Evolutionary conservation across 2,329 filamentous ascomycete genomes (phyloP).

Genomic region (Nemania serpens): DNA sequence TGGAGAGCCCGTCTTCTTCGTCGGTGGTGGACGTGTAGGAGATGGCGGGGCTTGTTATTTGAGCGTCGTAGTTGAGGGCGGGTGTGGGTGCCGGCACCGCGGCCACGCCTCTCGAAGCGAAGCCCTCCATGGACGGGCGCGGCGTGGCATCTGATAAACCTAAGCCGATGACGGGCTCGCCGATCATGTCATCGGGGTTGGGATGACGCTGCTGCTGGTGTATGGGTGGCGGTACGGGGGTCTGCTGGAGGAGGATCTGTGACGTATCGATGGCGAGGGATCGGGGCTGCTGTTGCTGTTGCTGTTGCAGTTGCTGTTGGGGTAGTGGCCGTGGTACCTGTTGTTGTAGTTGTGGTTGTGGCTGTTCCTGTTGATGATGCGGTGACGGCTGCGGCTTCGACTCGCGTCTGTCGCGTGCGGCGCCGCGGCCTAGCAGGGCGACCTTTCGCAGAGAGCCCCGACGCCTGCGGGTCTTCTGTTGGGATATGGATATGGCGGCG

Average conservation of each 20-base stretch:
- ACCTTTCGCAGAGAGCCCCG: constrained; percentile 88
- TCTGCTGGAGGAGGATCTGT: constrained; percentile 18
- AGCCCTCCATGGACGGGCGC: constrained; percentile 53
- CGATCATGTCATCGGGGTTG: constrained; percentile 16
- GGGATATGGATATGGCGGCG: constrained; percentile 40
- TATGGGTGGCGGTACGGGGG: constrained; percentile 32
- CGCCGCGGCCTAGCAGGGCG: constrained; percentile 77
- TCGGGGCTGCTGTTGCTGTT: constrained; percentile 43
- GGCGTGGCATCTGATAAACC: constrained; percentile 54
- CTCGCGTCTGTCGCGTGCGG: constrained; percentile 63
- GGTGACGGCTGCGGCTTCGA: constrained; percentile 49
- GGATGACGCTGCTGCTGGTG: constrained; percentile 10
- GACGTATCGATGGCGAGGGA: constrained; percentile 32
- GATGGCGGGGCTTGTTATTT: constrained; percentile 57
- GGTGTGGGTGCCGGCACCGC: constrained; percentile 30
- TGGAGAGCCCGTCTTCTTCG: constrained; percentile 75
- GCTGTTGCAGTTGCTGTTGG: constrained; percentile 31
- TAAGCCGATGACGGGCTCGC: constrained; percentile 46
- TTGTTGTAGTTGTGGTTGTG: constrained; percentile 44
- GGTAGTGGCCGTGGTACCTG: constrained; percentile 46
- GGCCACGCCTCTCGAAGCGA: constrained; percentile 45
- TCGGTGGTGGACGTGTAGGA: constrained; percentile 77
- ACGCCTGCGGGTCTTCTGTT: constrained; percentile 66
- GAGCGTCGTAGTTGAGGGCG: constrained; percentile 31
- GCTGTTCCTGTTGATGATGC: constrained; percentile 50